Conservation (phyloP, 1,139 yeast species). For the Hemisphaericaspora xylanilytica region DNA sequence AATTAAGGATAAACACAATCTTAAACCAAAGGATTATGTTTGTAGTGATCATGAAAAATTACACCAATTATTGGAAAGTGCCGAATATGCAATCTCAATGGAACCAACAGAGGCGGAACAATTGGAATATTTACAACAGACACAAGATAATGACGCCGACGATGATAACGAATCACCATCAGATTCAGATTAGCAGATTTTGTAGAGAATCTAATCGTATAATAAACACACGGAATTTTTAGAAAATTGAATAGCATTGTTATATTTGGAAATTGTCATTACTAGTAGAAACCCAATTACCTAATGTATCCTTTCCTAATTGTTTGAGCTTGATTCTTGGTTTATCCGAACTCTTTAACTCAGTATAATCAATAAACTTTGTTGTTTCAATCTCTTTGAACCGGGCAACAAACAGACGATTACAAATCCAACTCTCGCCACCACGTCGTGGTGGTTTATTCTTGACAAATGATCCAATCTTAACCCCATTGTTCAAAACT, state of each 20-base stretch:
- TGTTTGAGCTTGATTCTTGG: conserved; percentile 25
- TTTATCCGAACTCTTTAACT: conserved; percentile 24
- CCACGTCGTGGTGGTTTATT: conserved; percentile 41
- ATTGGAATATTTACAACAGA: conserved; percentile 21
- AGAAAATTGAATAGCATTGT: conserved; percentile 2
- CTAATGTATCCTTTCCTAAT: conserved; percentile 21
- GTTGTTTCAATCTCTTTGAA: conserved; percentile 9
- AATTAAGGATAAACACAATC: conserved; percentile 38
- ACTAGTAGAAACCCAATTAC: conserved; percentile 32
- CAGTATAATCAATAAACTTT: conserved; percentile 20
- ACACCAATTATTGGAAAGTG: conserved; percentile 67
- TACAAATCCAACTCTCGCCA: conserved; percentile 46
- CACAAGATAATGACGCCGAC: conserved; percentile 23
- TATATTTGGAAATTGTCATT: conserved; percentile 30
- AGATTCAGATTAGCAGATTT: conserved; percentile 26
- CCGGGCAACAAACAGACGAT: conserved; percentile 22
- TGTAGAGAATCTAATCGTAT: neutral
- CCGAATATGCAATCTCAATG: conserved; percentile 66
- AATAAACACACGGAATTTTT: no score
- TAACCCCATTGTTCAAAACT: conserved; percentile 53
- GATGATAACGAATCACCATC: conserved; percentile 33
- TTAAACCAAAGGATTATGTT: conserved; percentile 74
- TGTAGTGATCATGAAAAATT: conserved; percentile 51
- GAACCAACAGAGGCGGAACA: conserved; percentile 33
- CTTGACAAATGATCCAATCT: conserved; percentile 49